Evolutionary conservation across 495 filamentous ascomycete species (phyloP), one percentile per base, ranked within the genome.

Genomic region (Thermothielavioides terrestris): DNA sequence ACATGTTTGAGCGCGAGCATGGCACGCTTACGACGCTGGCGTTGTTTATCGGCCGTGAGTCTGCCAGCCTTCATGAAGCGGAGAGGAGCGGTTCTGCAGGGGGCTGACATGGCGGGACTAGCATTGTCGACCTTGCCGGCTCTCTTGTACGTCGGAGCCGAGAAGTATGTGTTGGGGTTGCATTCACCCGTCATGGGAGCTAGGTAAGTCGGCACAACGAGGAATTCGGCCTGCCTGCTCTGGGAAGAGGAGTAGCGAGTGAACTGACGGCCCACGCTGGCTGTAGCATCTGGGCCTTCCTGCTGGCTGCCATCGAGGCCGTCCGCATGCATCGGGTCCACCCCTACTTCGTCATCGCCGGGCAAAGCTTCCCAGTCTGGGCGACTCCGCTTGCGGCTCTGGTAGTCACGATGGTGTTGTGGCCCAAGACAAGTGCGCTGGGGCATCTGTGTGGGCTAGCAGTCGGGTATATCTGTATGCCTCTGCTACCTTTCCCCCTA

Each of bases 1-100:
- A 95, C 66, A 77, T 89, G 39, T 98, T 97, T 63, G 92, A 98
- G 68, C 73, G 80, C n/a, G 91, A 95, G 61, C 77, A 92, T 69
- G 92, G 92, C 22, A 95, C 90, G n/a, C 70, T 96, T 56, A 83
- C 85, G 22, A 80, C 88, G 17, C 58, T 91, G 40, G 77, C 85
- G 30, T 73, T 97, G 57, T 94, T 97, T 64, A 75, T 89, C 54
- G 94, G 92, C 42, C 88, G 89, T 94, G 75, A 73, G 89, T 81
- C 5, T 15, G 14, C n/a, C n/a, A n/a, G n/a, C n/a, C n/a, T n/a
- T n/a, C n/a, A n/a, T n/a, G n/a, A n/a, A n/a, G n/a, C n/a, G n/a
- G n/a, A n/a, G n/a, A n/a, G n/a, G n/a, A n/a, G n/a, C n/a, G n/a
- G n/a, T n/a, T n/a, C n/a, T n/a, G 14, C 11, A 30, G 14, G n/a